A percentile compares a stretch with the other conserved stretches of the same genome.
Evolutionary conservation across 2,329 filamentous ascomycete genomes (phyloP).

Genomic region (Rhynchosporium graminicola): DNA sequence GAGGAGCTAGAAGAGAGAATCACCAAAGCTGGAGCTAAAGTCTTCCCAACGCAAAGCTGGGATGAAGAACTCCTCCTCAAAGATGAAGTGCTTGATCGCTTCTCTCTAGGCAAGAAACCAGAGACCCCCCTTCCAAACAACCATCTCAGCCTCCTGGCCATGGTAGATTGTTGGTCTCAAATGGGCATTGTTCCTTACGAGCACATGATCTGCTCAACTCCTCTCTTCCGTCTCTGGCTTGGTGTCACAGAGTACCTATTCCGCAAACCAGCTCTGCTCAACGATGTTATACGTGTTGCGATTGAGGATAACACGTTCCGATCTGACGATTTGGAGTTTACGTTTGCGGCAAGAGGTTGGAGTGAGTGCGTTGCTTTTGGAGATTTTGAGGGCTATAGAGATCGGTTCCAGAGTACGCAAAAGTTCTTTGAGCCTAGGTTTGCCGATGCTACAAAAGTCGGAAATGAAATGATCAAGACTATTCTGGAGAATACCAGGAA

Average conservation of each 20-base stretch:
- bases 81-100: conserved; percentile 83
- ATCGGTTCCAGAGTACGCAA: conserved; percentile 89
- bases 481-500: conserved; percentile 77
- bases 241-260: conserved; percentile 98
- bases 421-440: conserved; percentile 90
- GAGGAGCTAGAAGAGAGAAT: conserved; percentile 75
- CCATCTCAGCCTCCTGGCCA: conserved; percentile 88
- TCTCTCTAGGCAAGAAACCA: conserved; percentile 72
- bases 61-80: conserved; percentile 67
- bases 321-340: conserved; percentile 96
- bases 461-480: conserved; percentile 96
- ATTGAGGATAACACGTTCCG: conserved; percentile 89
- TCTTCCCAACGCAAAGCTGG: conserved; percentile 60
- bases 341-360: conserved; percentile 94
- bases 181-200: conserved; percentile 94
- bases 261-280: conserved; percentile 75
- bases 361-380: conserved; percentile 89
- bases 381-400: conserved; percentile 89
- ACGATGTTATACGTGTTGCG: conserved; percentile 82
- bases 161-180: conserved; percentile 98
- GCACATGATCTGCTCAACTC: conserved; percentile 99
- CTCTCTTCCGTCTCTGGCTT: conserved; percentile 93
- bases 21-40: conserved; percentile 74
- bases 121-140: conserved; percentile 74
- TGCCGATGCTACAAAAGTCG: conserved; percentile 79